Percentiles rank a stretch among this genome's conserved stretches.
Conservation (phyloP, 371 early-diverging fungal genomes). For the Dinochytrium kinnereticum region DNA sequence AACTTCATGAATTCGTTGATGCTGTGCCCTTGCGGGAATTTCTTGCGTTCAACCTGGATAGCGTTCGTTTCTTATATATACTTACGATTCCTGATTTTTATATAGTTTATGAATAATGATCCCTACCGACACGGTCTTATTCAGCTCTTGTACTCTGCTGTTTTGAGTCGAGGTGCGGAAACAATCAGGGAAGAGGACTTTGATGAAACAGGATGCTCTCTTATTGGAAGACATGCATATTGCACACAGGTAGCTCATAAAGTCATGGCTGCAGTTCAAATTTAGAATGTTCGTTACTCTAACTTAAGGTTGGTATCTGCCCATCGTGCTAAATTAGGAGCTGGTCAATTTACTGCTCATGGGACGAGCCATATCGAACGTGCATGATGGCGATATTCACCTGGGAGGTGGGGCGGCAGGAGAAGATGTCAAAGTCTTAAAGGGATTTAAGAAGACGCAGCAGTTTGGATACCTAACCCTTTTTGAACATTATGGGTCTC, state of each 20-base stretch:
- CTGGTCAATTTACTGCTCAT: conserved; percentile 52
- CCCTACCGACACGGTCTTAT: conserved; percentile 44
- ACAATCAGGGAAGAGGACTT: conserved; percentile 46
- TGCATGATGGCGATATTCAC: conserved; percentile 48
- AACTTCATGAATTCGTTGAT: conserved; percentile 36
- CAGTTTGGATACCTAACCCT: conserved; percentile 51
- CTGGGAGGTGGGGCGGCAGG: conserved; percentile 38
- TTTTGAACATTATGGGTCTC: conserved; percentile 54
- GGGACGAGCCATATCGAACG: conserved; percentile 54
- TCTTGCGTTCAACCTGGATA: conserved; percentile 23
- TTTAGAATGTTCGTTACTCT: no score
- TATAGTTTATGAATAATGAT: conserved; percentile 44
- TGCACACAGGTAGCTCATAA: conserved; percentile 51
- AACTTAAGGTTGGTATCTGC: not conserved
- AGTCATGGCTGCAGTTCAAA: no score
- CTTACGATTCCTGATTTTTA: not conserved
- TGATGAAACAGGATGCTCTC: conserved; percentile 43
- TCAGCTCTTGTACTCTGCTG: conserved; percentile 49
- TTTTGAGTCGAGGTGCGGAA: conserved; percentile 45
- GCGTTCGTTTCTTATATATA: conserved; percentile 12
- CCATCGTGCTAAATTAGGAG: conserved; percentile 31
- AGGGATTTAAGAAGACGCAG: conserved; percentile 40
- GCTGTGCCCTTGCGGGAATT: conserved; percentile 13
- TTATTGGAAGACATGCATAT: conserved; percentile 54
- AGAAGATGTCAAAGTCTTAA: conserved; percentile 35